These are phyloP conservation scores for Blastocystis sp. DNA, from an alignment of 352 stramenopile species.

Conservation along the genomic window DNA sequence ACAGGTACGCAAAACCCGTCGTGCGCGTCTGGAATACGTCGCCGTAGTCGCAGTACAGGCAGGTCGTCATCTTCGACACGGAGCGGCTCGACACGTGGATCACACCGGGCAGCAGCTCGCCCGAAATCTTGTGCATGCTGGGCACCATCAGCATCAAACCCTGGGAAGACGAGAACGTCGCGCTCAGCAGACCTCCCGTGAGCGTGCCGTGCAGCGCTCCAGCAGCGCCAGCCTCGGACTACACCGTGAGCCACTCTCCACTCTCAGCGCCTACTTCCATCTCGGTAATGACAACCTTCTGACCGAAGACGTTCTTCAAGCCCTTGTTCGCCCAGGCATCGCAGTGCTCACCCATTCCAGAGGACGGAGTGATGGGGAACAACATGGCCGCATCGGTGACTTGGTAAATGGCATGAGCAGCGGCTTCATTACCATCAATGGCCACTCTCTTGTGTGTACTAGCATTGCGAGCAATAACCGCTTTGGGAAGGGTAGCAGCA, in stretches of 20 bases:
- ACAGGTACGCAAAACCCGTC: slow-evolving; percentile 78
- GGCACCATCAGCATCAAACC: slow-evolving; percentile 79
- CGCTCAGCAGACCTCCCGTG: slow-evolving; percentile 74
- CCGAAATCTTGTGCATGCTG: slow-evolving; percentile 75
- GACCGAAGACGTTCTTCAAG: slow-evolving; percentile 75
- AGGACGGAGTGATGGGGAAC: slow-evolving; percentile 76
- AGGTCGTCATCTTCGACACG: slow-evolving; percentile 75
- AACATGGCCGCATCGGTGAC: slow-evolving; percentile 70
- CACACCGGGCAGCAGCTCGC: slow-evolving; percentile 73
- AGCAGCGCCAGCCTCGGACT: slow-evolving; percentile 73
- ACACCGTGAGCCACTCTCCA: neutral
- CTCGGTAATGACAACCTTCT: slow-evolving; percentile 76
- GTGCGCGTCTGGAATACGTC: slow-evolving; percentile 81
- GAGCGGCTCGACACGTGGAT: slow-evolving; percentile 83
- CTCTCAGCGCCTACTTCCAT: slow-evolving; percentile 73
- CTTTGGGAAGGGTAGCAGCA: neutral
- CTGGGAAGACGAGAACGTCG: slow-evolving; percentile 78
- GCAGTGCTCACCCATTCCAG: slow-evolving; percentile 76
- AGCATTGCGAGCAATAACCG: slow-evolving; percentile 34
- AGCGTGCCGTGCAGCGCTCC: slow-evolving; percentile 77
- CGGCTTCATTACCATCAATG: slow-evolving; percentile 67
- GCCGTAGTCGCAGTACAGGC: slow-evolving; percentile 81
- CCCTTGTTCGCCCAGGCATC: slow-evolving; percentile 74
- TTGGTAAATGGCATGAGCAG: slow-evolving; percentile 48
- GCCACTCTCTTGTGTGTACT: slow-evolving; percentile 49